Evolutionary conservation across 2,329 filamentous ascomycete genomes (phyloP).

Genomic region (Verticillium dahliae): DNA sequence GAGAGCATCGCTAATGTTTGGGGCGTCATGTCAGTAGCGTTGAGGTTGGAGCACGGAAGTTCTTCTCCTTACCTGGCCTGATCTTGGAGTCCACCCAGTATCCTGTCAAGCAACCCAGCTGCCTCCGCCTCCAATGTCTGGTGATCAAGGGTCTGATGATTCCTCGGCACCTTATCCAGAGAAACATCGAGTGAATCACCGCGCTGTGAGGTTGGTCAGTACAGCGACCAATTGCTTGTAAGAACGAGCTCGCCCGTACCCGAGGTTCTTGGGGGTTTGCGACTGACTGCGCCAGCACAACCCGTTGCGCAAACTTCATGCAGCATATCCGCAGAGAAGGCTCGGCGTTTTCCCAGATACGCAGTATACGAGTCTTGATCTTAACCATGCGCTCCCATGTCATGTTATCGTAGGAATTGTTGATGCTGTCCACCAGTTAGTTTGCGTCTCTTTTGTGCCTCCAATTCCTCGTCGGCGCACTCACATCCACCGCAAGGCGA

Average conservation of each 20-base stretch:
- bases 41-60: background rate
- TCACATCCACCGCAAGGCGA: conserved; percentile 91
- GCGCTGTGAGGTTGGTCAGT: conserved; percentile 24
- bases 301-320: conserved; percentile 93
- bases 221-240: conserved; percentile 1
- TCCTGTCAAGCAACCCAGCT: conserved; percentile 80
- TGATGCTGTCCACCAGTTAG: conserved; percentile 56
- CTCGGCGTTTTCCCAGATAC: conserved; percentile 75
- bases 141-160: conserved; percentile 73
- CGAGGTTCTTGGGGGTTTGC: conserved; percentile 74
- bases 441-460: conserved; percentile 3
- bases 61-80: conserved; percentile 61
- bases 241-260: conserved; percentile 43
- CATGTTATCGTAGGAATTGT: conserved; percentile 72
- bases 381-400: conserved; percentile 83
- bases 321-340: conserved; percentile 83
- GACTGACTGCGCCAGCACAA: conserved; percentile 87
- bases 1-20: conserved; percentile 64
- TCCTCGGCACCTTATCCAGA: conserved; percentile 74
- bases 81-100: conserved; percentile 80
- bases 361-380: conserved; percentile 84
- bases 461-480: conserved; percentile 32
- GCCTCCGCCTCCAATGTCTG: conserved; percentile 87
- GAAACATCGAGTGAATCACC: conserved; percentile 65
- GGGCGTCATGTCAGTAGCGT: background rate